Conservation (phyloP, 225 moss, liverwort and hornwort species). For the Ulota crispa region DNA sequence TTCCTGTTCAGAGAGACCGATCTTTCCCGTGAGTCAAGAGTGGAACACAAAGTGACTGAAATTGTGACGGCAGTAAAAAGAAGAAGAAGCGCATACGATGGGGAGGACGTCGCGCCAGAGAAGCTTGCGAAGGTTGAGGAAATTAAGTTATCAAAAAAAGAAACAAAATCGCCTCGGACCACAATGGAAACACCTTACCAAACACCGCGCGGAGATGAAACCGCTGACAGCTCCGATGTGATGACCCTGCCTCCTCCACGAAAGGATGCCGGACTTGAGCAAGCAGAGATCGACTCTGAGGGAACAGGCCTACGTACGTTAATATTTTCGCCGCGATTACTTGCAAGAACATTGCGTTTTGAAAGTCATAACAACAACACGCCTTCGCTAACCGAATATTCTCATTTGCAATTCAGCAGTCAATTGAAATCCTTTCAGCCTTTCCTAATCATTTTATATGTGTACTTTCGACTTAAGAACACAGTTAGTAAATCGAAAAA, state of each 20-base stretch:
- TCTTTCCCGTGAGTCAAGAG: conserved; percentile 37
- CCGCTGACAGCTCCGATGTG: conserved; percentile 15
- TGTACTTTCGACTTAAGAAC: neutral
- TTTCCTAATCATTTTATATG: neutral
- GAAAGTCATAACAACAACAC: neutral
- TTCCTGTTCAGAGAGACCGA: conserved; percentile 61
- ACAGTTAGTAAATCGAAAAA: neutral
- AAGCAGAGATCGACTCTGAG: conserved; percentile 25
- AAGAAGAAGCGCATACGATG: conserved; percentile 35
- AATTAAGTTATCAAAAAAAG: neutral
- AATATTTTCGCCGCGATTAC: neutral
- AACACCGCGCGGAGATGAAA: conserved; percentile 12
- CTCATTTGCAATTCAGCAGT: neutral
- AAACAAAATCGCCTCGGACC: neutral
- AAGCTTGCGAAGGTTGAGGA: conserved; percentile 41
- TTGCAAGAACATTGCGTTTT: neutral
- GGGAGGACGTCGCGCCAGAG: conserved; percentile 34
- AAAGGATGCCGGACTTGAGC: conserved; percentile 22
- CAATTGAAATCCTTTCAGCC: neutral
- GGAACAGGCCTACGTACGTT: conserved; percentile 57
- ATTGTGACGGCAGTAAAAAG: conserved; percentile 42
- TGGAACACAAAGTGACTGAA: conserved; percentile 41
- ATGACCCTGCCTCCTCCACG: neutral
- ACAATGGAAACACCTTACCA: neutral
- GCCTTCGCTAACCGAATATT: neutral